These are phyloP conservation scores for Tulasnella sp. DNA, from an alignment of 768 basidiomycete species.

Conservation along the genomic window DNA sequence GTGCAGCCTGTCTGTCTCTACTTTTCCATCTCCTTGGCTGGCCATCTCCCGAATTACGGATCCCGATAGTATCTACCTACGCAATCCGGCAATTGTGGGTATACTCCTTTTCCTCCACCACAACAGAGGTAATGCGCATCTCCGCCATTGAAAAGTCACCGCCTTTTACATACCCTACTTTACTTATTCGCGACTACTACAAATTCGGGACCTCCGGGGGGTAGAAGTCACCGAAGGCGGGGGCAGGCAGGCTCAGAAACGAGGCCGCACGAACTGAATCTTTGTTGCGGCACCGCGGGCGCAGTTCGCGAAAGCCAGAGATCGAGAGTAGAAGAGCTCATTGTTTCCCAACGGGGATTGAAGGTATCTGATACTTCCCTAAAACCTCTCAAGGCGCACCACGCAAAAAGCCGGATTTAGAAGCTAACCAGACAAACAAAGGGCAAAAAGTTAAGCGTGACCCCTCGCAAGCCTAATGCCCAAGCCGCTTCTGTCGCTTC, in stretches of 20 bases:
- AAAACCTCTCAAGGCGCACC: neutral
- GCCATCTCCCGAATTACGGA: neutral
- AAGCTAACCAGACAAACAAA: neutral
- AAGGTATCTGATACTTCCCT: conserved; percentile 3
- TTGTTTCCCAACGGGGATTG: conserved; percentile 6
- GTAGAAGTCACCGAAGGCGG: neutral
- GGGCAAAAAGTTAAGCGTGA: conserved; percentile 2
- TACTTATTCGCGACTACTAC: neutral
- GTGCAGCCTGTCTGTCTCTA: neutral
- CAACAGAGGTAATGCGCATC: neutral
- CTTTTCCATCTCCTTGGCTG: neutral
- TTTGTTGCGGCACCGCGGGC: neutral
- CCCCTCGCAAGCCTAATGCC: neutral
- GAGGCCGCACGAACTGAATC: neutral
- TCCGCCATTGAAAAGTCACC: neutral
- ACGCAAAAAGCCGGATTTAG: neutral
- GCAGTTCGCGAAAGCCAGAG: neutral
- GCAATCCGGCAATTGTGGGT: neutral
- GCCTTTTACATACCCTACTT: neutral
- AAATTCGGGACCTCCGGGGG: neutral
- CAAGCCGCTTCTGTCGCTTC: neutral
- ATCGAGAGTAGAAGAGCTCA: neutral
- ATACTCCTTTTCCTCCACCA: conserved; percentile 1
- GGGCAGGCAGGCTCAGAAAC: neutral
- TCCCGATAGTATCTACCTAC: neutral